phyloP scores from a whole-genome alignment of 331 rosid species.

The Erythrophleum ivorense region DNA sequence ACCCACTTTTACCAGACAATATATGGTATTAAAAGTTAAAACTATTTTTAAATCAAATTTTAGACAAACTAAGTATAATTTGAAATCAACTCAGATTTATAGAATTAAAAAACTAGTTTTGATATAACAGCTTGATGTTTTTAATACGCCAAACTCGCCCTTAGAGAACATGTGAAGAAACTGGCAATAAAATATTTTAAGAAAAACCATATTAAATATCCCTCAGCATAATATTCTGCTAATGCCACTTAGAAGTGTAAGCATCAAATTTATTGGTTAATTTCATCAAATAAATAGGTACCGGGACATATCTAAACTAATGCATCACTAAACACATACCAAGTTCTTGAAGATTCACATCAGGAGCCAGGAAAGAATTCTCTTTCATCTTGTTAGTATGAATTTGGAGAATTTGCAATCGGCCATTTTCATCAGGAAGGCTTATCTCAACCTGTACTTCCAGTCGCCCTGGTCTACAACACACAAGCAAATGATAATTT shows the following conservation, averaged over 20 bases:
- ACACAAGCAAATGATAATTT: slow-evolving; percentile 39
- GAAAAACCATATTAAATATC: not conserved
- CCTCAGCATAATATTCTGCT: not conserved
- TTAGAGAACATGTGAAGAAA: not conserved
- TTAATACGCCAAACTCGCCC: not conserved
- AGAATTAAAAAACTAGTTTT: not conserved
- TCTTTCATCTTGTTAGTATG: slow-evolving; percentile 97
- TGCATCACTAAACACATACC: slow-evolving; percentile 60
- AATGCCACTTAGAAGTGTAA: slow-evolving; percentile 27
- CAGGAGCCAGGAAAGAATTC: slow-evolving; percentile 91
- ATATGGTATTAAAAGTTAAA: not conserved
- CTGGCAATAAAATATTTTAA: not conserved
- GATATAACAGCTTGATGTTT: not conserved
- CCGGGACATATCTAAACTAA: slow-evolving; percentile 21
- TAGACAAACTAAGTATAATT: not conserved
- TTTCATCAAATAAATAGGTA: slow-evolving; percentile 32
- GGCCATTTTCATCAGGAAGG: slow-evolving; percentile 98
- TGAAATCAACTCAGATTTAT: not conserved
- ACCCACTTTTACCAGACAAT: not conserved
- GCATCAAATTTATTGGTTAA: slow-evolving; percentile 24
- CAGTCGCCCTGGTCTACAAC: slow-evolving; percentile 91
- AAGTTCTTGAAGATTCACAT: slow-evolving; percentile 87
- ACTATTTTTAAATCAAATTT: slow-evolving; percentile 11
- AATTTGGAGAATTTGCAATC: slow-evolving; percentile 93
- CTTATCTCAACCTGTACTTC: slow-evolving; percentile 97